These are phyloP conservation scores for Cyberlindnera maritima DNA, from an alignment of 805 yeast species.

Conservation along the genomic window DNA sequence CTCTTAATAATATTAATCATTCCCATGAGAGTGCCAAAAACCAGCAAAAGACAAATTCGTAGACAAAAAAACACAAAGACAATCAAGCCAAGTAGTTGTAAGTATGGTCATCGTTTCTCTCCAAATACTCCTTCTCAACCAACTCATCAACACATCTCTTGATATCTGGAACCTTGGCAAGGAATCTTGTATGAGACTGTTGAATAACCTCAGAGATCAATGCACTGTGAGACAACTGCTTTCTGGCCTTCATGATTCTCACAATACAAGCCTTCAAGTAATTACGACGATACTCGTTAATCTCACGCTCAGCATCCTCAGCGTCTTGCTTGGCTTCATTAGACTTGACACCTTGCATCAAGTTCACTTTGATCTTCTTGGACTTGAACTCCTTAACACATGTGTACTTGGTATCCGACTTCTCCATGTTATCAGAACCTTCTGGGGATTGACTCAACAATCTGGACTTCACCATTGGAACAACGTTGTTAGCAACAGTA, in stretches of 20 bases:
- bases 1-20: too few relatives aligned
- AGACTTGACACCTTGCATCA: slow-evolving; percentile 55
- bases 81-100: slow-evolving; percentile 81
- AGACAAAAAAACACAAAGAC: neutral
- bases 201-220: slow-evolving; percentile 85
- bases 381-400: slow-evolving; percentile 81
- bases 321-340: slow-evolving; percentile 63
- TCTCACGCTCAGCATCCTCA: slow-evolving; percentile 73
- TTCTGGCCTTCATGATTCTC: slow-evolving; percentile 93
- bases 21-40: too few relatives aligned
- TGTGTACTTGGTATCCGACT: slow-evolving; percentile 59
- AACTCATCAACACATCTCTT: slow-evolving; percentile 82
- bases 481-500: slow-evolving; percentile 69
- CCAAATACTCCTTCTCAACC: slow-evolving; percentile 82
- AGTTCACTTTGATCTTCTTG: slow-evolving; percentile 78
- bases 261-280: slow-evolving; percentile 92
- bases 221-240: slow-evolving; percentile 71
- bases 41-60: too few relatives aligned
- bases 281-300: slow-evolving; percentile 82
- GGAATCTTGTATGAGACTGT: slow-evolving; percentile 77
- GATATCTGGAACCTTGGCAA: slow-evolving; percentile 81
- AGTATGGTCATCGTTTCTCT: slow-evolving; percentile 67
- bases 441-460: slow-evolving; percentile 66
- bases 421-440: slow-evolving; percentile 49
- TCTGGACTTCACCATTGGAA: slow-evolving; percentile 76